A percentile compares a stretch with the other conserved stretches of the same genome.
Conservation (phyloP, 2,329 filamentous ascomycete species). For the Teratosphaeria destructans region DNA sequence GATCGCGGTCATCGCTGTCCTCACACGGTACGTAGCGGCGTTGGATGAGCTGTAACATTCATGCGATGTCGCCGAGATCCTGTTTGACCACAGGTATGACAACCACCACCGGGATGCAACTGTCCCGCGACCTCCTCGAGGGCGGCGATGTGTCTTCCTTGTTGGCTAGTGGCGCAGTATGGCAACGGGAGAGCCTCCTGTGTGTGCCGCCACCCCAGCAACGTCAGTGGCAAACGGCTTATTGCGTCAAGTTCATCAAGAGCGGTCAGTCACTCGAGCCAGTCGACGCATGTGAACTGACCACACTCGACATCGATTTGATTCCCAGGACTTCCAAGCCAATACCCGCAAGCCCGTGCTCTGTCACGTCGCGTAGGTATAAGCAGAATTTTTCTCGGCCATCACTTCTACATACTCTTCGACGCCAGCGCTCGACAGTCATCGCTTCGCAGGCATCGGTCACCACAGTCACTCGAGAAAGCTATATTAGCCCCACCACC, state of each 20-base stretch:
- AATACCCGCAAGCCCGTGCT: not conserved
- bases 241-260: not conserved
- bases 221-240: not conserved
- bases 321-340: not conserved
- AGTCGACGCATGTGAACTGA: not conserved
- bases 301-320: not conserved
- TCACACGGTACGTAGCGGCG: too few species aligned
- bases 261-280: not conserved
- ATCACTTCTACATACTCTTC: not conserved
- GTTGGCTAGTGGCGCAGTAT: not conserved
- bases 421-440: not conserved
- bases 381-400: not conserved
- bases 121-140: not conserved
- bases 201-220: not conserved
- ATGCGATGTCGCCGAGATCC: not conserved
- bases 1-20: too few species aligned
- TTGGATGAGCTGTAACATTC: not conserved
- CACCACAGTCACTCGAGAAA: too few species aligned
- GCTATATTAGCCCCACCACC: not conserved
- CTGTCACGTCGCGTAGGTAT: not conserved
- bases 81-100: not conserved
- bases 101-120: not conserved
- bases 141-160: not conserved
- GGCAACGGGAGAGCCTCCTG: not conserved
- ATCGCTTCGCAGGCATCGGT: not conserved